phyloP scores from a whole-genome alignment of 768 basidiomycete genomes.

The Kwoniella sp. region DNA sequence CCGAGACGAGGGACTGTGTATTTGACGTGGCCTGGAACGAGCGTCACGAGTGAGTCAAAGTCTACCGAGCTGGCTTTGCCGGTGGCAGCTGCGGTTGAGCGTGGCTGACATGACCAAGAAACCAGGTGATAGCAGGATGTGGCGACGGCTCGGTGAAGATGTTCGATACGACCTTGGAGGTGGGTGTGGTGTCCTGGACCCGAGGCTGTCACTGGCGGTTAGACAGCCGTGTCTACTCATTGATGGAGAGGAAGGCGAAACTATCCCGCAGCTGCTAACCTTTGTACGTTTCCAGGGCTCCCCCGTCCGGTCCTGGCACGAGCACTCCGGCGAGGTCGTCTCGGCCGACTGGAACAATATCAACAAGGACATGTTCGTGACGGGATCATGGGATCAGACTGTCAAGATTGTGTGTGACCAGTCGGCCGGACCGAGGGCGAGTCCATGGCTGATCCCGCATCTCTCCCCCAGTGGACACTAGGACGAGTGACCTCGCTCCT shows the following conservation, averaged over 20 bases:
- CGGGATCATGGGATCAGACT: conserved; percentile 70
- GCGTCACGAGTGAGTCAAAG: conserved; percentile 59
- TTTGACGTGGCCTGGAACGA: conserved; percentile 95
- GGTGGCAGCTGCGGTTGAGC: no score
- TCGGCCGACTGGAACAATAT: conserved; percentile 94
- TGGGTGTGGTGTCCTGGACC: conserved; percentile 51
- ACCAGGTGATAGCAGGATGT: conserved; percentile 81
- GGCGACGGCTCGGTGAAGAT: conserved; percentile 86
- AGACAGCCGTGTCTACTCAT: no score
- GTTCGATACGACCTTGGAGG: conserved; percentile 85
- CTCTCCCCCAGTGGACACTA: background rate
- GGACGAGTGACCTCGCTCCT: conserved; percentile 57
- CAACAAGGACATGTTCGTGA: conserved; percentile 54
- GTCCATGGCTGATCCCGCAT: no score
- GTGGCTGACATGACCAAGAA: conserved; percentile 54
- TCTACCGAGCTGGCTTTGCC: no score
- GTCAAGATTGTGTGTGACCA: conserved; percentile 73
- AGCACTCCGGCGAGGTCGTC: conserved; percentile 88
- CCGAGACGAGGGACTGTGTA: conserved; percentile 81
- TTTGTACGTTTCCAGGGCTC: no score
- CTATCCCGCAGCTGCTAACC: no score
- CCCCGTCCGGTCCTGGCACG: conserved; percentile 87
- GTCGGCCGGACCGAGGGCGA: no score
- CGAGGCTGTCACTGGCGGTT: no score
- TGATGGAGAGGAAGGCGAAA: no score